Base-by-base conservation (phyloP, 129 eudicot species). In the Lactuca sativa region DNA sequence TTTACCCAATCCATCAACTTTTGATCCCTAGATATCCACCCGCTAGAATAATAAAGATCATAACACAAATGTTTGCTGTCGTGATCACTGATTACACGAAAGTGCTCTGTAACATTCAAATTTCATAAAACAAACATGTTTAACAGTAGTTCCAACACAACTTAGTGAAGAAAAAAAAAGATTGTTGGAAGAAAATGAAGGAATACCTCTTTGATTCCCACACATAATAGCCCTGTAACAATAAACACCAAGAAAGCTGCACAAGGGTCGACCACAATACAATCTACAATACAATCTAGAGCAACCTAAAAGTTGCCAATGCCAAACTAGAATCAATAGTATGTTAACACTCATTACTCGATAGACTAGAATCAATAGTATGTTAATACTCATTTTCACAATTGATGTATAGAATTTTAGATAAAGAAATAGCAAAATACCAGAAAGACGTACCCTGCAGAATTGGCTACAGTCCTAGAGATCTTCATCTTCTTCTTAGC, bases 181-280 rank as follows among this genome's bases (percentile, higher is more conserved):
- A 25, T 25, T 2, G 0, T 25, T 25, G 2, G 43, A 25, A 58
- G 53, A 56, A 33, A 33, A 9, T 53, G 34, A 32, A 47, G 34
- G 60, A 64, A 58, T 75, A 92, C 99, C 99, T 93, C 99, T 81
- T 93, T 93, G 79, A 93, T 93, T 77, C 99, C 99, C n/a, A 85
- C 81, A 64, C 97, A 90, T 67, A 90, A 67, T 57, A 93, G 90
- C 25, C 82, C 89, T 21, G 97, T 89, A 77, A 93, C 95, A 74
- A 82, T 66, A 37, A 87, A 77, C 54, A 93, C 99, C 70, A 93
- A 74, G 11, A 87, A 47, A 43, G 95, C 99, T 61, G 99, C 97
- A 85, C 99, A 90, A 3, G 99, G 99, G 47, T 93, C 99, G 4
- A 93, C 93, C 53, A 83, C 85, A n/a, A 93, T 71, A 59, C 80